Evolutionary conservation across 2,329 filamentous ascomycete species (phyloP), one percentile per base, ranked within the genome.

Genomic region (Colletotrichum liaoningense): DNA sequence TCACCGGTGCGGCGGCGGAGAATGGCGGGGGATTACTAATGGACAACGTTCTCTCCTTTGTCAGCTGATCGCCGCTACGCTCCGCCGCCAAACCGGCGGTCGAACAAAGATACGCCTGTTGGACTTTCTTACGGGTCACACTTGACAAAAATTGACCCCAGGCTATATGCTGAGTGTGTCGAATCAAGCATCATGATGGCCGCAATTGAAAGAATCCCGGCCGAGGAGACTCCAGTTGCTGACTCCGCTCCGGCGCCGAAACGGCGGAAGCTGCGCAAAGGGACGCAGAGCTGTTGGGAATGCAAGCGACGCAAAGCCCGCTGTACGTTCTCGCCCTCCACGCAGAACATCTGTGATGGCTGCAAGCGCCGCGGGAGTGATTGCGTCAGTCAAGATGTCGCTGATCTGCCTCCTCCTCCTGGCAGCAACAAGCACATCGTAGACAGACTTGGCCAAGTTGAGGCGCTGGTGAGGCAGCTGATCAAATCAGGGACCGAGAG

Each of bases 311-410:
- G 72, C 19, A 74, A 74, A 38, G 54, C 58, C 5, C 62, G 68
- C 4, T 74, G 72, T 14, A 67, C 63, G 9, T 72, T 63, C 33
- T 56, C 67, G 12, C 9, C 63, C 28, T 3, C 35, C n/a, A 67
- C 46, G 0, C 35, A 59, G 19, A 8, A 57, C 2, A 14, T 59
- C 8, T 74, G 72, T 16, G 72, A 66, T n/a, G 59, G 62, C 2
- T 91, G 88, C 73, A 79, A 81, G 28, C 79, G 84, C 8, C 84
- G 88, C 1, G 81, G 83, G 1, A 80, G 81, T 0, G 76, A 76
- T 35, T 89, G 88, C 68, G 76, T 88, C 58, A 83, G 86, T 67
- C 88, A 90, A 73, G 70, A 70, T 22, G 16, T 26, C 8, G 49
- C 66, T 1, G 86, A 88, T 63, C 83, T 83, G 22, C 80, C 82